Evolutionary conservation across 305 asterid species (phyloP).

Genomic region (Nicotiana rustica): DNA sequence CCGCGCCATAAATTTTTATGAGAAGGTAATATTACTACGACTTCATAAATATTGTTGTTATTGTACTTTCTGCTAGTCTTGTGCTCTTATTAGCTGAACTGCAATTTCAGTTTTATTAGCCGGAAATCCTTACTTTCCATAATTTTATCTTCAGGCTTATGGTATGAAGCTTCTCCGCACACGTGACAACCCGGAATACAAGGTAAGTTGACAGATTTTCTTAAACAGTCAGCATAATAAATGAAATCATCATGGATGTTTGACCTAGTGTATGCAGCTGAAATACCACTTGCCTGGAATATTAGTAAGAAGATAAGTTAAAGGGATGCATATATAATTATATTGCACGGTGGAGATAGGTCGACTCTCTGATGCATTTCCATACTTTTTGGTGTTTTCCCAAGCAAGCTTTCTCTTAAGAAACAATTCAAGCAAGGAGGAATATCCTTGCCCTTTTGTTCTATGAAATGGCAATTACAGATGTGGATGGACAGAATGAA

Average conservation of each 20-base stretch:
- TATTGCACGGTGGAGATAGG: not conserved
- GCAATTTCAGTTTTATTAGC: not conserved
- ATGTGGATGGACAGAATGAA: not conserved
- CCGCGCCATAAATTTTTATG: conserved; percentile 88
- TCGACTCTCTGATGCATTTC: not conserved
- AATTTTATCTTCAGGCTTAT: conserved; percentile 60
- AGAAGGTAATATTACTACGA: conserved; percentile 59
- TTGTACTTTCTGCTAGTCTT: conserved; percentile 9
- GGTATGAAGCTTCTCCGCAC: conserved; percentile 98
- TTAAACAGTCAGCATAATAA: not conserved
- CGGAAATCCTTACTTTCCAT: not conserved
- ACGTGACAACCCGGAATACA: conserved; percentile 96
- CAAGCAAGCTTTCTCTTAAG: not conserved
- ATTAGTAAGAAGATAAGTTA: not conserved
- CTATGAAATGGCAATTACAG: not conserved
- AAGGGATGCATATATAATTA: not conserved
- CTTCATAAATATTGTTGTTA: not conserved
- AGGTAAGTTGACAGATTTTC: conserved; percentile 51
- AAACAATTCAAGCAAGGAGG: not conserved
- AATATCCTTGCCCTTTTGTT: too few species aligned
- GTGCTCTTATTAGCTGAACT: not conserved
- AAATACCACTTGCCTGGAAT: not conserved
- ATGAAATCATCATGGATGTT: not conserved
- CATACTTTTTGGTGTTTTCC: not conserved
- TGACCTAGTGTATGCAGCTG: not conserved